Percentiles rank a stretch among this genome's conserved stretches.
Conservation (phyloP, 2,329 filamentous ascomycete genomes). For the Colletotrichum brevisporum region DNA sequence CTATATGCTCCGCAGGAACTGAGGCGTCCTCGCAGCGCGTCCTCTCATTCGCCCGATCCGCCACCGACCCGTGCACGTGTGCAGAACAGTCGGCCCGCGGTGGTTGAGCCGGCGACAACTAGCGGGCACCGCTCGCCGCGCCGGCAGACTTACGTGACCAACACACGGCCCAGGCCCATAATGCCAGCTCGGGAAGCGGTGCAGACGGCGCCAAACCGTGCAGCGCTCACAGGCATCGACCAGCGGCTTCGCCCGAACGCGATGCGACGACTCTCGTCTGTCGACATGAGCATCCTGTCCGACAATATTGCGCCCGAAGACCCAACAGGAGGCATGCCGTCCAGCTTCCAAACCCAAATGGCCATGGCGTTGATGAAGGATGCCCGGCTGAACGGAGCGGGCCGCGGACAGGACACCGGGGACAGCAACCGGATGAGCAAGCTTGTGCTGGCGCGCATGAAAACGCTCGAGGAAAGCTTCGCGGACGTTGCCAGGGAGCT, state of each 20-base stretch:
- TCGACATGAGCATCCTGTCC: constrained; percentile 81
- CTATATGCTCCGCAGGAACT: constrained; percentile 79
- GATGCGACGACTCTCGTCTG: constrained; percentile 68
- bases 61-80: constrained; percentile 48
- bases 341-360: constrained; percentile 87
- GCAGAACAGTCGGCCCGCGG: constrained; percentile 43
- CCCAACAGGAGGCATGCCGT: constrained; percentile 75
- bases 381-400: constrained; percentile 64
- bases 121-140: constrained; percentile 63
- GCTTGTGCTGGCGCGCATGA: constrained; percentile 90
- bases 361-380: constrained; percentile 76
- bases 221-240: constrained; percentile 67
- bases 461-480: constrained; percentile 92
- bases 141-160: constrained; percentile 57
- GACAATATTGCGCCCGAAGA: constrained; percentile 76
- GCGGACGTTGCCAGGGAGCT: constrained; percentile 88
- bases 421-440: constrained; percentile 80
- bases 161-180: constrained; percentile 71
- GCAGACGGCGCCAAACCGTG: constrained; percentile 69
- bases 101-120: constrained; percentile 54
- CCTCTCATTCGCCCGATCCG: constrained; percentile 58
- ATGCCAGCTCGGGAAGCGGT: constrained; percentile 65
- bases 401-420: constrained; percentile 51
- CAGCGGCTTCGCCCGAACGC: constrained; percentile 57
- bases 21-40: constrained; percentile 54